Percentiles rank a stretch among this genome's conserved stretches.
Evolutionary conservation across 2,329 filamentous ascomycete genomes (phyloP).

Genomic region (Alternaria atra): DNA sequence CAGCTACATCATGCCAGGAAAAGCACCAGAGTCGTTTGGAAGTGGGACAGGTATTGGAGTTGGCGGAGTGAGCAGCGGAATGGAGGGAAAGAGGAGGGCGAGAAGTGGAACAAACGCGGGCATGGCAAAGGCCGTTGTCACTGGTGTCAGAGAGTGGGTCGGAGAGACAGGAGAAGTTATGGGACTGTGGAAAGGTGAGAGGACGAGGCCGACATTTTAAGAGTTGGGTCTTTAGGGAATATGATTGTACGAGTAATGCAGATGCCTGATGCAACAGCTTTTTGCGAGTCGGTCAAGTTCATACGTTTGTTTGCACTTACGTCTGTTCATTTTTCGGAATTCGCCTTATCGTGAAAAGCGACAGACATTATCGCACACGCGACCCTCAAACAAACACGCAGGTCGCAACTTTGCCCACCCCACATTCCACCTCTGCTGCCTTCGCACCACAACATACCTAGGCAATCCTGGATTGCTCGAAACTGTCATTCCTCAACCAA

Average conservation of each 20-base stretch:
- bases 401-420: not conserved
- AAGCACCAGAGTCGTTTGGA: constrained; percentile 42
- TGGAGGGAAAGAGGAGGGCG: constrained; percentile 49
- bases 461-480: not conserved
- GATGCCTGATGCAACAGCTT: not conserved
- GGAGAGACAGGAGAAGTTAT: constrained; percentile 68
- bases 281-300: not conserved
- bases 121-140: constrained; percentile 67
- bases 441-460: not conserved
- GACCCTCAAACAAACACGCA: not conserved
- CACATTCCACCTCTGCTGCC: not conserved
- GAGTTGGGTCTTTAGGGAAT: not conserved
- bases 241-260: constrained; percentile 25
- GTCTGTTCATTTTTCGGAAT: not conserved
- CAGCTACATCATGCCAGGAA: constrained; percentile 58
- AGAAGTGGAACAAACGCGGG: constrained; percentile 63
- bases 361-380: not conserved
- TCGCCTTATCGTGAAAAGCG: not conserved
- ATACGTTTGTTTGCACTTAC: not conserved
- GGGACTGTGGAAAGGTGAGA: constrained; percentile 69
- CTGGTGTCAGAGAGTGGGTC: constrained; percentile 71
- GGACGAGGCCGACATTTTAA: constrained; percentile 57
- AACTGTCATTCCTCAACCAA: not conserved
- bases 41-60: constrained; percentile 44
- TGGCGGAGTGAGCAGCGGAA: constrained; percentile 22